A percentile compares a stretch with the other conserved stretches of the same genome.
These are phyloP conservation scores for Phytopythium kandeliae DNA, from an alignment of 352 stramenopile species.

Conservation along the genomic window DNA sequence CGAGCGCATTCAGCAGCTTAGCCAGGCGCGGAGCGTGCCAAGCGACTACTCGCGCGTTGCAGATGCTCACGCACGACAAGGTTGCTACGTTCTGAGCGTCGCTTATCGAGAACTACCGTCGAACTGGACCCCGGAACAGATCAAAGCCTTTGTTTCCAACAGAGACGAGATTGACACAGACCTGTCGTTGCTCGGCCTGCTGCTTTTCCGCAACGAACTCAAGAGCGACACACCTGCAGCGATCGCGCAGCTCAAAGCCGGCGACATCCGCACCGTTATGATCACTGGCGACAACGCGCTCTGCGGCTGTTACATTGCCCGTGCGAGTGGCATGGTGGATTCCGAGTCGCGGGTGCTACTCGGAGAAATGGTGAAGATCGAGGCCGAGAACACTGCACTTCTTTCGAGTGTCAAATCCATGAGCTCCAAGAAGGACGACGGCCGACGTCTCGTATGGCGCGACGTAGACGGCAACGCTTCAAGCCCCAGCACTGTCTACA, in stretches of 20 bases:
- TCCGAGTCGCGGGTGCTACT: conserved; percentile 27
- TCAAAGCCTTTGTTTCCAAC: conserved; percentile 33
- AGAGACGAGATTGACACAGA: conserved; percentile 70
- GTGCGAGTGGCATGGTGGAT: conserved; percentile 29
- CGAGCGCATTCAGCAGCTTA: conserved; percentile 65
- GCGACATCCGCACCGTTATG: conserved; percentile 65
- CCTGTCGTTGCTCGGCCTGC: conserved; percentile 62
- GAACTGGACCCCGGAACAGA: conserved; percentile 25
- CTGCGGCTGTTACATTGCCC: conserved; percentile 45
- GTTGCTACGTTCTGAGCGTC: conserved; percentile 77
- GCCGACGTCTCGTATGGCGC: conserved; percentile 20
- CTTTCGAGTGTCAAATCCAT: background rate
- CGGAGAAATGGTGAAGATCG: conserved; percentile 21
- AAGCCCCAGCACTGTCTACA: conserved; percentile 10
- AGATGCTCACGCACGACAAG: conserved; percentile 20
- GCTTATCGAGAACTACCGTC: conserved; percentile 25
- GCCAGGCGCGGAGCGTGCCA: conserved; percentile 35
- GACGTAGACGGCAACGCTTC: conserved; percentile 22
- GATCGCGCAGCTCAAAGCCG: conserved; percentile 56
- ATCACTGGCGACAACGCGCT: conserved; percentile 78
- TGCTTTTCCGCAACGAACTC: conserved; percentile 83
- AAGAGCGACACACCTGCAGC: conserved; percentile 57
- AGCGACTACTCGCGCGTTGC: conserved; percentile 38
- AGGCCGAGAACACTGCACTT: conserved; percentile 6
- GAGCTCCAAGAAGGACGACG: background rate